Evolutionary conservation across 2,329 filamentous ascomycete species (phyloP).

Genomic region (Hymenoscyphus repandus): DNA sequence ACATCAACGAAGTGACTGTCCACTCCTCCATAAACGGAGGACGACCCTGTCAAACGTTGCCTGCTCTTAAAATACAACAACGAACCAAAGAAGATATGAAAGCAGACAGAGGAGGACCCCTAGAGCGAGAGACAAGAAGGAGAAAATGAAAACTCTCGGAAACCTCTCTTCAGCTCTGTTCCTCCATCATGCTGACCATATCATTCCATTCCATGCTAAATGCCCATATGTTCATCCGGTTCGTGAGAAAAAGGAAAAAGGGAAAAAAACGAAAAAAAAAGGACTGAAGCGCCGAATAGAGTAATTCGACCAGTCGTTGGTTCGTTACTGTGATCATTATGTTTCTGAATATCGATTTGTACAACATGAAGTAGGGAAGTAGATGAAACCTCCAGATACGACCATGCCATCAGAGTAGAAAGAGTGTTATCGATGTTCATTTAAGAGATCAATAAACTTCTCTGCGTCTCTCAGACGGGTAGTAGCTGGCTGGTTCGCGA

Average conservation of each 20-base stretch:
- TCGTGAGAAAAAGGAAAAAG: slow-evolving; percentile 1
- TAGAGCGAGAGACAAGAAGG: too few relatives aligned
- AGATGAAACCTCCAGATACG: neutral
- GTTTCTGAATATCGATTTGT: slow-evolving; percentile 1
- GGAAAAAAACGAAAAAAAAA: neutral
- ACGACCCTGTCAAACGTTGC: neutral
- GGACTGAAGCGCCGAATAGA: neutral
- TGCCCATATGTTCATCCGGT: slow-evolving; percentile 2
- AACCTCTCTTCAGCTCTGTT: neutral
- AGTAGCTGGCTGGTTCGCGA: neutral
- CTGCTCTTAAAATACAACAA: slow-evolving; percentile 4
- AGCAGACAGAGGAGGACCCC: neutral
- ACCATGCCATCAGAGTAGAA: neutral
- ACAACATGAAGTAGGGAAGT: slow-evolving; percentile 2
- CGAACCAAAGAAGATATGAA: neutral
- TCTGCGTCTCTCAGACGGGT: neutral
- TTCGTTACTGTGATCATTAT: slow-evolving; percentile 9
- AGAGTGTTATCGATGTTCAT: neutral
- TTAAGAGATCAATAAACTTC: slow-evolving; percentile 7
- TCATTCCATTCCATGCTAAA: neutral
- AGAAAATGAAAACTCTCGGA: neutral
- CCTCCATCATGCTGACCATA: neutral
- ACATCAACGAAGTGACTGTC: neutral
- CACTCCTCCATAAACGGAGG: too few relatives aligned
- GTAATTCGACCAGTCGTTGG: slow-evolving; percentile 1